Conservation (phyloP, 164 flowering plant genomes). For the Magnolia officinalis region DNA sequence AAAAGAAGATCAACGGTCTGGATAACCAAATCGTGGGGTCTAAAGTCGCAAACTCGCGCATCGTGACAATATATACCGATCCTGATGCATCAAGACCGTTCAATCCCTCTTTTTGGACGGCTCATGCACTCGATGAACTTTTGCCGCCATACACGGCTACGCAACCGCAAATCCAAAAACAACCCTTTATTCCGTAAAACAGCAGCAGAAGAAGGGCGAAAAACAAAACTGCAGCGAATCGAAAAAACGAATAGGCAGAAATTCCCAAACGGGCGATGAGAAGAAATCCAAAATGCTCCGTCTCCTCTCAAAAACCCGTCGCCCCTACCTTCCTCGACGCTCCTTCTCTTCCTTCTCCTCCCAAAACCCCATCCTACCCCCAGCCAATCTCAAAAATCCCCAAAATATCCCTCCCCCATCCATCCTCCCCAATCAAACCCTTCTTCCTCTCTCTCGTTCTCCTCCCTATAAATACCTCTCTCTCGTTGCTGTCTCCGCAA, state of each 20-base stretch:
- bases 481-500: constrained; percentile 39
- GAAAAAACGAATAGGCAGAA: not conserved
- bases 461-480: constrained; percentile 24
- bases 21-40: too few relatives aligned
- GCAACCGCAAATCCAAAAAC: not conserved
- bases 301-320: not conserved
- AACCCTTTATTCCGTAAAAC: not conserved
- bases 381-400: constrained; percentile 11
- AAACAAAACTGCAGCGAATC: not conserved
- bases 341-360: constrained; percentile 1
- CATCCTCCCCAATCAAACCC: constrained; percentile 17
- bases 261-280: not conserved
- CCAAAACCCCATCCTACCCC: constrained; percentile 7
- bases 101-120: too few relatives aligned
- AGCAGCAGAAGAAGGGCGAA: not conserved
- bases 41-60: too few relatives aligned
- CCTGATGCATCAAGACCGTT: too few relatives aligned
- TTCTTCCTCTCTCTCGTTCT: constrained; percentile 12
- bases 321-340: not conserved
- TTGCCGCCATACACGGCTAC: constrained; percentile 1
- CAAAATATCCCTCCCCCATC: constrained; percentile 23
- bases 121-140: not conserved
- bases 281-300: not conserved
- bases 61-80: too few relatives aligned
- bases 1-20: too few relatives aligned